Conservation (phyloP, 1,139 yeast species). For the Hansenula sp. region DNA sequence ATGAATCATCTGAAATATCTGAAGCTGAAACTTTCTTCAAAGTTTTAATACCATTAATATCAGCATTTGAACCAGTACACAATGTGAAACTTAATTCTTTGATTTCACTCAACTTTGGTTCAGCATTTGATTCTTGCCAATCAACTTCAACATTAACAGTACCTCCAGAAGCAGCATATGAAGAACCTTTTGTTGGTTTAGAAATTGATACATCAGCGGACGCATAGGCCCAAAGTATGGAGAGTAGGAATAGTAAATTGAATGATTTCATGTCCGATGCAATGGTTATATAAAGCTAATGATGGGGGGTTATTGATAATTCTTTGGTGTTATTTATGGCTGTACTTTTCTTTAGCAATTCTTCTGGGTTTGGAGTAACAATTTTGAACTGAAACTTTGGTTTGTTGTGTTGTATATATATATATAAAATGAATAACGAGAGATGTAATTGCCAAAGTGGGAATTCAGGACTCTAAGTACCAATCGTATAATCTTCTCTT, state of each 20-base stretch:
- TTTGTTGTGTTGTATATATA: too few species aligned
- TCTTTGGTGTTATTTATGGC: too few species aligned
- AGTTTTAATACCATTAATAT: constrained; percentile 41
- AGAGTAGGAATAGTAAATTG: not conserved
- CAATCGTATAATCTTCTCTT: too few species aligned
- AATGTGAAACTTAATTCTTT: constrained; percentile 48
- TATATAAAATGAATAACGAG: too few species aligned
- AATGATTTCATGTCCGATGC: not conserved
- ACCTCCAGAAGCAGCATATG: constrained; percentile 47
- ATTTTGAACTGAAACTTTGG: too few species aligned
- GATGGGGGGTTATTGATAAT: too few species aligned
- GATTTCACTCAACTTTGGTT: constrained; percentile 44
- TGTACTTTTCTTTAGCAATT: too few species aligned
- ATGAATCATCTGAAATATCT: constrained; percentile 28
- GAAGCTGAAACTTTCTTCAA: constrained; percentile 27
- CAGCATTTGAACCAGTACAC: constrained; percentile 62
- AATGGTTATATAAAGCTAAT: too few species aligned
- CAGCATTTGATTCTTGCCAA: constrained; percentile 58
- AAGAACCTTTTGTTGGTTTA: constrained; percentile 44
- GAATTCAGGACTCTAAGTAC: too few species aligned
- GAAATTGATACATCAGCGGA: constrained; percentile 53
- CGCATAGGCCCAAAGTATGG: constrained; percentile 24
- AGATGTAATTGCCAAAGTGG: too few species aligned
- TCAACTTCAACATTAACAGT: constrained; percentile 41
- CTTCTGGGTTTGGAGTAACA: too few species aligned